phyloP scores from a whole-genome alignment of 805 yeast genomes.

The Wickerhamomyces ciferrii region DNA sequence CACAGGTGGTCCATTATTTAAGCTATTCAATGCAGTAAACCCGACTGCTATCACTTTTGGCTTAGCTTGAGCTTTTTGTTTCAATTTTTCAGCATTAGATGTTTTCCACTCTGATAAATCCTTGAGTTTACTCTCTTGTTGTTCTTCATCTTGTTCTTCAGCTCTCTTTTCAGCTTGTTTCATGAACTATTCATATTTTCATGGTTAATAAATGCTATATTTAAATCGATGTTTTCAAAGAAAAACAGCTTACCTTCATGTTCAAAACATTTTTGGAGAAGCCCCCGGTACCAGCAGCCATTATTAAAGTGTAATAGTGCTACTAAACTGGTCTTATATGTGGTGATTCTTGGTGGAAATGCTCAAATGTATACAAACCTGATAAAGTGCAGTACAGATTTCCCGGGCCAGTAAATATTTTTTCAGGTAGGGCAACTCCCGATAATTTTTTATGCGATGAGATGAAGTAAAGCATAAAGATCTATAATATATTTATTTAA shows the following conservation, averaged over 20 bases:
- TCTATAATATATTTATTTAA: background rate
- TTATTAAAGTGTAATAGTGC: too few relatives aligned
- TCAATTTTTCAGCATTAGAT: conserved; percentile 19
- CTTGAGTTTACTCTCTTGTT: conserved; percentile 30
- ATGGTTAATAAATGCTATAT: background rate
- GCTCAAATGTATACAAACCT: too few relatives aligned
- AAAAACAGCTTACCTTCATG: conserved; percentile 44
- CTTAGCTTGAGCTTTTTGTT: conserved; percentile 22
- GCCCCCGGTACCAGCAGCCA: conserved; percentile 14
- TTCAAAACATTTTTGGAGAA: conserved; percentile 70
- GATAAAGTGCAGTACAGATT: background rate
- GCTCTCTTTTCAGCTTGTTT: conserved; percentile 34
- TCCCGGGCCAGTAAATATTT: background rate
- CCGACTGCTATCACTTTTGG: conserved; percentile 33
- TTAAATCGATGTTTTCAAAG: background rate
- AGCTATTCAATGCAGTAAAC: conserved; percentile 32
- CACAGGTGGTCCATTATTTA: conserved; percentile 10
- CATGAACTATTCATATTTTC: conserved; percentile 43
- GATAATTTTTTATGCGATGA: conserved; percentile 11
- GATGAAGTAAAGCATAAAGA: conserved; percentile 3
- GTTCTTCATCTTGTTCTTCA: conserved; percentile 28
- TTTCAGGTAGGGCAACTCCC: background rate
- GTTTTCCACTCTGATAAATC: conserved; percentile 35
- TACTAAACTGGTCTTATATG: too few relatives aligned
- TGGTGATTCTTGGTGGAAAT: too few relatives aligned